Conservation (phyloP, 495 filamentous ascomycete genomes). For the Lasiosphaeris hirsuta region DNA sequence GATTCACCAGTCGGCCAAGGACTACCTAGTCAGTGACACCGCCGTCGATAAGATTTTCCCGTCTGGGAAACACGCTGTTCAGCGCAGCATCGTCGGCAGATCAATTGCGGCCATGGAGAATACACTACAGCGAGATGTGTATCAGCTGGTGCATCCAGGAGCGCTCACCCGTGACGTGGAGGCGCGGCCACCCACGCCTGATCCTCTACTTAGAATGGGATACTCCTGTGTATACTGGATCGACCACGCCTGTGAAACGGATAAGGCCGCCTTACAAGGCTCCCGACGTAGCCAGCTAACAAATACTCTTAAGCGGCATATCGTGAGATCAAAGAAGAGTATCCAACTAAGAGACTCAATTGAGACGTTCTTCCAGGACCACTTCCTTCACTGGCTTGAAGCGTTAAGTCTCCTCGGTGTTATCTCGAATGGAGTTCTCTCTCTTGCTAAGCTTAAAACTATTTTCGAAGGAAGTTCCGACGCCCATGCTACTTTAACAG, state of each 20-base stretch:
- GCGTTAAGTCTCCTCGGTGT: not conserved
- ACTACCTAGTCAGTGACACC: not conserved
- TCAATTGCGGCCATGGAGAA: not conserved
- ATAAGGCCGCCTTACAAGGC: not conserved
- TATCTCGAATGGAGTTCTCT: not conserved
- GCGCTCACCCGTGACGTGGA: not conserved
- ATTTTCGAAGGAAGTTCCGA: not conserved
- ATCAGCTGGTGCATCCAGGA: not conserved
- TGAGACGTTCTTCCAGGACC: not conserved
- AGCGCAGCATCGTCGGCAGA: not conserved
- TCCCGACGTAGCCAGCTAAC: not conserved
- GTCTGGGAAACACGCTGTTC: not conserved
- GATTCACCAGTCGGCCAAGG: conserved; percentile 3
- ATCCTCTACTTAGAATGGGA: not conserved
- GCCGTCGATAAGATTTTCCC: not conserved
- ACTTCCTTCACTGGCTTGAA: conserved; percentile 10
- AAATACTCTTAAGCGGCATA: not conserved
- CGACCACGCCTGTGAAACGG: not conserved
- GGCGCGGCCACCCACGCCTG: not conserved
- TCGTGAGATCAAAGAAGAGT: not conserved
- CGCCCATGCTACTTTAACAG: not conserved
- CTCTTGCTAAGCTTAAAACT: not conserved
- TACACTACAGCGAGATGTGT: not conserved
- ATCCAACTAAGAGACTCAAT: not conserved
- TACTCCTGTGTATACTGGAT: conserved; percentile 5